phyloP scores from a whole-genome alignment of 768 basidiomycete genomes.

The Russula ochroleuca region DNA sequence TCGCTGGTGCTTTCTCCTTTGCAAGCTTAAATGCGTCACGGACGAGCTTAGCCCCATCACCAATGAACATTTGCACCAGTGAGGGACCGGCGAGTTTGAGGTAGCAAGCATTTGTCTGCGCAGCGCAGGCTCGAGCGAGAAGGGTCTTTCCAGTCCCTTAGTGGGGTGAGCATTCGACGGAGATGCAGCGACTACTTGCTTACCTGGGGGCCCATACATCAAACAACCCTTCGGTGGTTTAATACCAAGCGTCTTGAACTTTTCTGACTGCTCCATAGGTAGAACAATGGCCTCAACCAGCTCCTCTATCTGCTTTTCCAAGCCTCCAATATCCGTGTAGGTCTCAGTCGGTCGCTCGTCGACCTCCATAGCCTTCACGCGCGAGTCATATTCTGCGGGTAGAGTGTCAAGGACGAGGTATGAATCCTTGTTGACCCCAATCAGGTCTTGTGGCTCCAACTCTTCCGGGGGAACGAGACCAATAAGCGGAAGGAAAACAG shows the following conservation, averaged over 20 bases:
- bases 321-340: slow-evolving; percentile 94
- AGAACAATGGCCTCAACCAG: slow-evolving; percentile 96
- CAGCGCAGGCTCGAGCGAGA: slow-evolving; percentile 95
- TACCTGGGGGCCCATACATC: slow-evolving; percentile 98
- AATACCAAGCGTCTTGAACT: slow-evolving; percentile 98
- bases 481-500: slow-evolving; percentile 96
- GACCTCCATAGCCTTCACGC: slow-evolving; percentile 99
- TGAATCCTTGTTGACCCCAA: slow-evolving; percentile 99
- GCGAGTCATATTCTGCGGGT: slow-evolving; percentile 94
- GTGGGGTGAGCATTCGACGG: not conserved
- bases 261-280: slow-evolving; percentile 98
- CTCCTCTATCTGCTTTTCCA: slow-evolving; percentile 99
- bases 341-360: slow-evolving; percentile 97
- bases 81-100: slow-evolving; percentile 97
- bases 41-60: slow-evolving; percentile 97
- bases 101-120: slow-evolving; percentile 96
- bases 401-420: slow-evolving; percentile 94
- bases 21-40: slow-evolving; percentile 97
- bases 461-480: slow-evolving; percentile 93
- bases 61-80: slow-evolving; percentile 99
- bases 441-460: slow-evolving; percentile 87
- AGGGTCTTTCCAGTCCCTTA: slow-evolving; percentile 94
- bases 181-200: slow-evolving; percentile 20
- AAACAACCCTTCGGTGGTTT: slow-evolving; percentile 95
- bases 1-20: slow-evolving; percentile 97